Evolutionary conservation across 2,329 filamentous ascomycete genomes (phyloP).

Genomic region (Trichothecium roseum): DNA sequence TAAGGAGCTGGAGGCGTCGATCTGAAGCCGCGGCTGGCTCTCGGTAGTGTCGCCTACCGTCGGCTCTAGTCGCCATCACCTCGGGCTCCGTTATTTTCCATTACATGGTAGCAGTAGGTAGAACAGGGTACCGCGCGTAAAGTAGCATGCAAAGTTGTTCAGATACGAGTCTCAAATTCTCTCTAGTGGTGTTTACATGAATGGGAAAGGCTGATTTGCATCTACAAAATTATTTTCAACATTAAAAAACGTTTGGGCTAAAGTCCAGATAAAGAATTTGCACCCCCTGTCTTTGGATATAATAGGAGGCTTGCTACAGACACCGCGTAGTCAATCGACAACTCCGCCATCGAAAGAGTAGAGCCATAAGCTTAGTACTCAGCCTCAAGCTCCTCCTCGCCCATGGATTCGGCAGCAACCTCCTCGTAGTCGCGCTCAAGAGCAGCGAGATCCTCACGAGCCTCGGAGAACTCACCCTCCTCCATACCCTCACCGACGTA

Average conservation of each 20-base stretch:
- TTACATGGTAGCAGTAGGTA: too few species aligned
- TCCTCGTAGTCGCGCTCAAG: constrained; percentile 98
- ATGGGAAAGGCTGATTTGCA: constrained; percentile 8
- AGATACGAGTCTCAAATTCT: neutral
- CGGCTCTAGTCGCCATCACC: constrained; percentile 12
- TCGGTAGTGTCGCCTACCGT: constrained; percentile 17
- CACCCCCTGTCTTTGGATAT: constrained; percentile 19
- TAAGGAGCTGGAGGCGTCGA: constrained; percentile 3
- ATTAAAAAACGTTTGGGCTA: constrained; percentile 26
- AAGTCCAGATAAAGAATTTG: constrained; percentile 28
- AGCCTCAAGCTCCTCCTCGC: constrained; percentile 76
- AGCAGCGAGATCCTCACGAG: constrained; percentile 94
- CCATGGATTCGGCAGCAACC: constrained; percentile 88
- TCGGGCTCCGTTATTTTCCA: too few species aligned
- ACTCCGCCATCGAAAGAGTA: neutral
- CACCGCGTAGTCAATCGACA: neutral
- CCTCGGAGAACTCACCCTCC: constrained; percentile 99
- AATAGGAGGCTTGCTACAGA: constrained; percentile 13
- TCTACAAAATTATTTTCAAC: constrained; percentile 22
- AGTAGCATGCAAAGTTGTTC: too few species aligned
- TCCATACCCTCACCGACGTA: constrained; percentile 99
- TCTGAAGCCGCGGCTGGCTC: neutral
- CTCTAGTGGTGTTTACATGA: constrained; percentile 3
- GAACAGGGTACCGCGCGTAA: too few species aligned
- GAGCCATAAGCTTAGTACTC: constrained; percentile 61